A percentile compares a stretch with the other conserved stretches of the same genome.
Evolutionary conservation across 805 yeast species (phyloP).

Genomic region (Metschnikowia vanudenii): DNA sequence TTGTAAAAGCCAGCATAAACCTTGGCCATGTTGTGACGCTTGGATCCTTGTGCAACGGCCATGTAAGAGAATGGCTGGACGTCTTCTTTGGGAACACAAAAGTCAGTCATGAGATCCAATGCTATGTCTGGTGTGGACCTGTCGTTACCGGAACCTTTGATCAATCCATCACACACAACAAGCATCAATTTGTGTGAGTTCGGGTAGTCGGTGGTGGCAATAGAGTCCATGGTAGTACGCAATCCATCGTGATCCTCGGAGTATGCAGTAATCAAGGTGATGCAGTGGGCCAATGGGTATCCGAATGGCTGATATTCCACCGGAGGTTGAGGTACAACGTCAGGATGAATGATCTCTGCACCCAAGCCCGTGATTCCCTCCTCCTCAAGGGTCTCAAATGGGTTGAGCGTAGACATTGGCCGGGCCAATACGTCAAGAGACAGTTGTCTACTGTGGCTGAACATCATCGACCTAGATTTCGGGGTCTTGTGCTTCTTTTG

Average conservation of each 20-base stretch:
- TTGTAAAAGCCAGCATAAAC: conserved; percentile 92
- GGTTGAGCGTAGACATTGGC: conserved; percentile 29
- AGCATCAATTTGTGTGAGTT: conserved; percentile 87
- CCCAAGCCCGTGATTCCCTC: conserved; percentile 47
- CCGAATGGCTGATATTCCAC: conserved; percentile 77
- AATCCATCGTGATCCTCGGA: conserved; percentile 88
- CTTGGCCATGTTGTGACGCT: conserved; percentile 97
- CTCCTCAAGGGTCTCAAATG: conserved; percentile 33
- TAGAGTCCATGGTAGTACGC: conserved; percentile 84
- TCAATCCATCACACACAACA: conserved; percentile 88
- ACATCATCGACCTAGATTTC: conserved; percentile 17
- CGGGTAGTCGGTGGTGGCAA: conserved; percentile 94
- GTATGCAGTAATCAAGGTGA: conserved; percentile 75
- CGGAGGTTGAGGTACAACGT: conserved; percentile 90
- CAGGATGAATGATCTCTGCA: conserved; percentile 64
- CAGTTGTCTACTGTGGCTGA: conserved; percentile 21
- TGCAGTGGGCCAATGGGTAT: conserved; percentile 55
- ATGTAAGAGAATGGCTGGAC: conserved; percentile 86
- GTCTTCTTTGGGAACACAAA: conserved; percentile 66
- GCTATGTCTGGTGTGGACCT: conserved; percentile 86
- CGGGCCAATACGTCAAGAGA: conserved; percentile 35
- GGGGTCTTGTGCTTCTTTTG: conserved; percentile 19
- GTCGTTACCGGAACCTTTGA: conserved; percentile 93
- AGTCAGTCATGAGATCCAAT: conserved; percentile 74
- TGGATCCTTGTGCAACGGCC: conserved; percentile 91